phyloP scores from a whole-genome alignment of 1,139 yeast species.

The Candida freyschussii region DNA sequence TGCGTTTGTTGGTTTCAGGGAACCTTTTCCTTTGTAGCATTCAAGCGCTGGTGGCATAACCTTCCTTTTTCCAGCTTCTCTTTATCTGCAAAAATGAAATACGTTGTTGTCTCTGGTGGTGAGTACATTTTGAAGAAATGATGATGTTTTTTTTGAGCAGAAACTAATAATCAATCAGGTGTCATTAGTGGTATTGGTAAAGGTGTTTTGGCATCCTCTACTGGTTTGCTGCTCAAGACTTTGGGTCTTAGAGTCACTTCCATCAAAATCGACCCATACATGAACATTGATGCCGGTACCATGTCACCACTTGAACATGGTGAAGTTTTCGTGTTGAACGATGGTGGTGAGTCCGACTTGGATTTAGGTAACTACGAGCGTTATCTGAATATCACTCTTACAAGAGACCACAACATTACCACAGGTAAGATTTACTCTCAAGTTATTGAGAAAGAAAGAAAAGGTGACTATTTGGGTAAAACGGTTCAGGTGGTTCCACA shows the following conservation, averaged over 20 bases:
- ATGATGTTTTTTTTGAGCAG: not conserved
- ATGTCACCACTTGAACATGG: constrained; percentile 99
- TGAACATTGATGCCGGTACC: constrained; percentile 99
- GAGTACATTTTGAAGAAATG: constrained; percentile 6
- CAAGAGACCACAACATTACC: constrained; percentile 92
- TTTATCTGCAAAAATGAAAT: constrained; percentile 60
- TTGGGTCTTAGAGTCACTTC: constrained; percentile 93
- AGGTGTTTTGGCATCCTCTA: constrained; percentile 92
- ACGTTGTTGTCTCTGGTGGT: constrained; percentile 98
- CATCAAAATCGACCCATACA: constrained; percentile 96
- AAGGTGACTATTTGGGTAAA: constrained; percentile 95
- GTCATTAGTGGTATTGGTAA: constrained; percentile 99
- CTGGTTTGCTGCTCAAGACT: constrained; percentile 92
- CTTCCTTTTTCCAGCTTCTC: not conserved
- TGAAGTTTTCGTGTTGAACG: constrained; percentile 94
- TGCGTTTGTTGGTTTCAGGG: constrained; percentile 10
- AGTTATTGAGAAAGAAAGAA: constrained; percentile 92
- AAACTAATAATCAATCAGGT: constrained; percentile 28
- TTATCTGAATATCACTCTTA: constrained; percentile 86
- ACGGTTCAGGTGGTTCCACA: constrained; percentile 99
- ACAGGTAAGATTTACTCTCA: constrained; percentile 95
- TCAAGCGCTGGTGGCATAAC: constrained; percentile 5
- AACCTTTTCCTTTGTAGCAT: constrained; percentile 1
- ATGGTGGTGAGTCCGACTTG: constrained; percentile 98
- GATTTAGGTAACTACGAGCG: constrained; percentile 98